Evolutionary conservation across 176 grass and related monocot species (phyloP).

Genomic region (Cenchrus fungigraminus): DNA sequence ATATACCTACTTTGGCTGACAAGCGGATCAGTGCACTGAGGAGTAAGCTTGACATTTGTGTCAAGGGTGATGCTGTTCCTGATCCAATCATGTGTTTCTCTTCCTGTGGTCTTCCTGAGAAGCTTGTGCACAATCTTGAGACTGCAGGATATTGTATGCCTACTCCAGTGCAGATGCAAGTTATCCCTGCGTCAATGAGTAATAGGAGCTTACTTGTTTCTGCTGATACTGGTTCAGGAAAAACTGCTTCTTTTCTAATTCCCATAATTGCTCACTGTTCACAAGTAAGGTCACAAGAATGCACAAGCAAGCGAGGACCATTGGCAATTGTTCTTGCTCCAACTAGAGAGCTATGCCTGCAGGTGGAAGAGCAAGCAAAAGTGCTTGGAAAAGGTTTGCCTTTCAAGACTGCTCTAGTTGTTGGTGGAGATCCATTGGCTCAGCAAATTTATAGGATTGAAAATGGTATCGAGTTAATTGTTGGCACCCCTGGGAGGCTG

Average conservation of each 20-base stretch:
- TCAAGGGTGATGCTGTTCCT: conserved; percentile 66
- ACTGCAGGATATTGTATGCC: conserved; percentile 73
- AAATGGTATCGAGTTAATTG: conserved; percentile 83
- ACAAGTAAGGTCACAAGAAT: conserved; percentile 24
- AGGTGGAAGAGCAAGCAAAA: conserved; percentile 95
- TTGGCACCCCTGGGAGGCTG: conserved; percentile 88
- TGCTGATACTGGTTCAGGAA: conserved; percentile 82
- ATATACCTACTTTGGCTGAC: conserved; percentile 45
- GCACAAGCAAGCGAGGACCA: conserved; percentile 43
- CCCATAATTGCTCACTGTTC: conserved; percentile 77
- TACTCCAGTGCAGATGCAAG: conserved; percentile 94
- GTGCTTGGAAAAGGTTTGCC: conserved; percentile 78
- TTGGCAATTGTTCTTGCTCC: conserved; percentile 84
- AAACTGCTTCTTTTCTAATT: conserved; percentile 87
- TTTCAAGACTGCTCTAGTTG: conserved; percentile 95
- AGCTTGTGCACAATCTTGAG: conserved; percentile 88
- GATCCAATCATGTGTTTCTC: conserved; percentile 80
- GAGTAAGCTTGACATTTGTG: conserved; percentile 77
- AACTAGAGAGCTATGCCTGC: conserved; percentile 85
- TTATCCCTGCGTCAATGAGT: conserved; percentile 79
- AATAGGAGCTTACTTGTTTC: conserved; percentile 87
- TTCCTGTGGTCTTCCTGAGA: conserved; percentile 71
- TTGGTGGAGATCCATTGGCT: conserved; percentile 82
- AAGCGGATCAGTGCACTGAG: conserved; percentile 63
- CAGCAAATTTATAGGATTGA: conserved; percentile 85